Evolutionary conservation across 805 yeast species (phyloP), one percentile per base, ranked within the genome.

Genomic region (Allodekkera sacchari): DNA sequence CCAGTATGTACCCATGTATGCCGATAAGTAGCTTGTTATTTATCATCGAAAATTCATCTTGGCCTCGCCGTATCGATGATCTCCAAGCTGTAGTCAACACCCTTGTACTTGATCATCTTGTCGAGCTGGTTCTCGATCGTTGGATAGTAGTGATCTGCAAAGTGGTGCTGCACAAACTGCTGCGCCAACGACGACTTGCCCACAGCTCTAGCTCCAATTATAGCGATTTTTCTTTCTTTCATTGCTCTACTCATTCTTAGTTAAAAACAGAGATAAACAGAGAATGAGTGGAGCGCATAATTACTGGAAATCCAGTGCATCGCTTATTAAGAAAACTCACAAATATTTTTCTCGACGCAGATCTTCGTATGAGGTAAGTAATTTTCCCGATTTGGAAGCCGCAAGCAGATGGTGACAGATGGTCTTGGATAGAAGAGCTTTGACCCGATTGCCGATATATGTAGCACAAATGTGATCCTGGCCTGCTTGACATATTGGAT

Each of bases 11-110:
- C 1, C 95, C 96, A 48, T 83, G 92, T 21, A 82, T 75, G 12
- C 88, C 92, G 28, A 81, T 78, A 30, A 83, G 59, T 34, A 82
- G 78, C 44, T 82, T 81, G 54, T 82, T 84, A 46, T 76, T 82
- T 57, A 87, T 70, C 41, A 83, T 74, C 30, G 84, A 72, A 52
- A 78, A 83, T 61, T 85, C 95, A 55, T 85, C 95, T 61, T 84
- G 94, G 6, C 96, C 96, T 1, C 31, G 95, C 95, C 0, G 96
- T 87, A 50, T 87, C 96, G 38, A 85, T 62, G 33, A 87, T 82
- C 53, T 85, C 95, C 17, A 88, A 73, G 32, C 77, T 77, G 52
- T 81, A 87, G 33, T 79, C 83, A 44, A 76, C 79, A 39, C 80
- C 81, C 38, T 80, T 72, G 53, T 79, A 73, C 36, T 65, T 67